Conservation (phyloP, 2,329 filamentous ascomycete genomes). For the Calonectria pauciramosa region DNA sequence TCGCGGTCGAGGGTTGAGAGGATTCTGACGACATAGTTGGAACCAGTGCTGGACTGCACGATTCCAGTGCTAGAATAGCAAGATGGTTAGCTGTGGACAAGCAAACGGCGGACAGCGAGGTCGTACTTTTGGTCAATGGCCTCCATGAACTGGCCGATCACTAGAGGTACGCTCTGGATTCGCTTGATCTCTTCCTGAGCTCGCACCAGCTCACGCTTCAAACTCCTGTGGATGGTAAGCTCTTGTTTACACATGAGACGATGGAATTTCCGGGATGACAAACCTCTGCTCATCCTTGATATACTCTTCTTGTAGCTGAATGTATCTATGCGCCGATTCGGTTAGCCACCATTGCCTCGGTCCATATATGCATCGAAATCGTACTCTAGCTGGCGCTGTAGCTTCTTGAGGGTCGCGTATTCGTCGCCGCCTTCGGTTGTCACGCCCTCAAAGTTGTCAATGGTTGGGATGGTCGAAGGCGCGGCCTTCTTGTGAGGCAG, state of each 20-base stretch:
- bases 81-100: slow-evolving; percentile 19
- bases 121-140: slow-evolving; percentile 98
- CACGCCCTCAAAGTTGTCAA: slow-evolving; percentile 90
- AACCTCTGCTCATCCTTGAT: slow-evolving; percentile 99
- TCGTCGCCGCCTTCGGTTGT: slow-evolving; percentile 88
- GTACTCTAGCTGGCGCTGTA: slow-evolving; percentile 95
- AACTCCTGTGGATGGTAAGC: slow-evolving; percentile 71
- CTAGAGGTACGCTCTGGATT: slow-evolving; percentile 97
- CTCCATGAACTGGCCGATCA: slow-evolving; percentile 99
- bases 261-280: slow-evolving; percentile 20
- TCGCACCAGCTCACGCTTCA: slow-evolving; percentile 96
- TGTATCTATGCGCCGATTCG: slow-evolving; percentile 72
- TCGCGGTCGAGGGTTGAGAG: slow-evolving; percentile 98
- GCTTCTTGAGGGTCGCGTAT: slow-evolving; percentile 95
- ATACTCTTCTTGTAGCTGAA: slow-evolving; percentile 98
- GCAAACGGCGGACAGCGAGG: slow-evolving; percentile 14
- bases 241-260: slow-evolving; percentile 6
- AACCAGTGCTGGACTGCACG: slow-evolving; percentile 97
- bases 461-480: slow-evolving; percentile 86
- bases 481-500: slow-evolving; percentile 85
- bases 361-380: slow-evolving; percentile 42
- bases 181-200: slow-evolving; percentile 99
- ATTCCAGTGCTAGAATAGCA: slow-evolving; percentile 84
- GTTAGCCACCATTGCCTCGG: slow-evolving; percentile 28
- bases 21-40: slow-evolving; percentile 98